Conservation (phyloP, 164 flowering plant species). For the Tetracentron sinense region DNA sequence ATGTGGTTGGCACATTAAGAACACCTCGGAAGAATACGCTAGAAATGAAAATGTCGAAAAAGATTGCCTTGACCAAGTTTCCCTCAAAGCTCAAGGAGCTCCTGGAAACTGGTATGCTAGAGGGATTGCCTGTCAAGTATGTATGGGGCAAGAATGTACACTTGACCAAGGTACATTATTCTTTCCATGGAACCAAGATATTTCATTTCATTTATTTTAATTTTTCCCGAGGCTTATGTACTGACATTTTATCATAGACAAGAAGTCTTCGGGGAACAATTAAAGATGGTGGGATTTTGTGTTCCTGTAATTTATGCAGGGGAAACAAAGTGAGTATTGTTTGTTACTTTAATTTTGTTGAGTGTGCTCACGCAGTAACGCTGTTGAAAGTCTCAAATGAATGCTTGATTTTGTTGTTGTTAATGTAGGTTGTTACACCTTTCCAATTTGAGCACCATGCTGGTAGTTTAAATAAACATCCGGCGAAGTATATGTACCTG, state of each 20-base stretch:
- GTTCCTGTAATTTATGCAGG: slow-evolving; percentile 57
- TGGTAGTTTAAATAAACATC: slow-evolving; percentile 61
- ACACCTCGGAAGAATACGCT: slow-evolving; percentile 18
- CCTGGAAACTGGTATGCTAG: slow-evolving; percentile 62
- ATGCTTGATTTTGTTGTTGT: neutral
- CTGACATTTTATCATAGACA: neutral
- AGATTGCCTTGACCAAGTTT: slow-evolving; percentile 27
- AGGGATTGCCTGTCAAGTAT: slow-evolving; percentile 55
- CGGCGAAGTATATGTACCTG: slow-evolving; percentile 62
- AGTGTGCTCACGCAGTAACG: neutral
- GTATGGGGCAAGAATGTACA: slow-evolving; percentile 38
- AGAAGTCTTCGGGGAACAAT: slow-evolving; percentile 49
- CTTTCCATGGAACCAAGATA: neutral
- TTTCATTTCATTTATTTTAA: neutral
- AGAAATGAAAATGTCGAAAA: slow-evolving; percentile 33
- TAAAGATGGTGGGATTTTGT: slow-evolving; percentile 54
- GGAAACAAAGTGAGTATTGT: slow-evolving; percentile 47
- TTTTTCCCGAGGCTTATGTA: neutral
- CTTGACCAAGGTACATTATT: neutral
- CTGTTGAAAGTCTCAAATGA: neutral
- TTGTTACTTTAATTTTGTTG: neutral
- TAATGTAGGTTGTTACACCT: slow-evolving; percentile 55
- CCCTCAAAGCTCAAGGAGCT: slow-evolving; percentile 53
- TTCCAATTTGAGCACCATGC: slow-evolving; percentile 73
- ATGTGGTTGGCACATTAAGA: slow-evolving; percentile 6